Percentiles rank a stretch among this genome's conserved stretches.
Conservation (phyloP, 163 green algal genomes). For the Prototheca wickerhamii region DNA sequence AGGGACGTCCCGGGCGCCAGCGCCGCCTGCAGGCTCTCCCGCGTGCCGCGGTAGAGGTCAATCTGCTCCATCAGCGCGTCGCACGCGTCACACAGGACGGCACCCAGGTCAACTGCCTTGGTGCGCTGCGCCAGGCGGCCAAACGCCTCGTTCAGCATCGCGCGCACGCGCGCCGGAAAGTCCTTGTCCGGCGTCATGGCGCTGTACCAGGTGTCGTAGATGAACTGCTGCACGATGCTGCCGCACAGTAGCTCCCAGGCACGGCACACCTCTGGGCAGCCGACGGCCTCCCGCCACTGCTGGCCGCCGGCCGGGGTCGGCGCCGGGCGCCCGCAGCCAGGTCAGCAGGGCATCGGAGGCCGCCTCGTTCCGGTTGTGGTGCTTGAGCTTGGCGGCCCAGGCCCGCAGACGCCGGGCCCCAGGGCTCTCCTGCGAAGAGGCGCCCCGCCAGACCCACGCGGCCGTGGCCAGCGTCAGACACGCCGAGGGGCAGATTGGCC, state of each 20-base stretch:
- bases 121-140: constrained; percentile 39
- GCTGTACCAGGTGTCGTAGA: constrained; percentile 74
- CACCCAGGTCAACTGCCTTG: constrained; percentile 37
- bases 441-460: too few species aligned
- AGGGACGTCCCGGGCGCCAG: constrained; percentile 8
- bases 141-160: constrained; percentile 61
- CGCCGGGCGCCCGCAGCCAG: not conserved
- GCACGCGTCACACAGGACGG: constrained; percentile 41
- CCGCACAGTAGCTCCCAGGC: constrained; percentile 68
- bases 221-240: constrained; percentile 73
- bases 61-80: constrained; percentile 54
- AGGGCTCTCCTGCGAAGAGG: too few species aligned
- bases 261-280: constrained; percentile 44
- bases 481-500: too few species aligned
- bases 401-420: not conserved
- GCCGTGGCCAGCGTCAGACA: too few species aligned
- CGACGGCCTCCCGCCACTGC: constrained; percentile 34
- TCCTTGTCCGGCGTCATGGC: constrained; percentile 61
- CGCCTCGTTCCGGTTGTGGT: not conserved
- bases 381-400: not conserved
- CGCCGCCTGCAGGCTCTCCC: constrained; percentile 23
- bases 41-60: constrained; percentile 46
- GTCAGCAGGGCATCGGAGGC: not conserved
- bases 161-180: constrained; percentile 53
- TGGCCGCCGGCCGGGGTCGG: not conserved